Base-by-base conservation (phyloP, 805 yeast genomes). In the Zygoascus tannicola region DNA sequence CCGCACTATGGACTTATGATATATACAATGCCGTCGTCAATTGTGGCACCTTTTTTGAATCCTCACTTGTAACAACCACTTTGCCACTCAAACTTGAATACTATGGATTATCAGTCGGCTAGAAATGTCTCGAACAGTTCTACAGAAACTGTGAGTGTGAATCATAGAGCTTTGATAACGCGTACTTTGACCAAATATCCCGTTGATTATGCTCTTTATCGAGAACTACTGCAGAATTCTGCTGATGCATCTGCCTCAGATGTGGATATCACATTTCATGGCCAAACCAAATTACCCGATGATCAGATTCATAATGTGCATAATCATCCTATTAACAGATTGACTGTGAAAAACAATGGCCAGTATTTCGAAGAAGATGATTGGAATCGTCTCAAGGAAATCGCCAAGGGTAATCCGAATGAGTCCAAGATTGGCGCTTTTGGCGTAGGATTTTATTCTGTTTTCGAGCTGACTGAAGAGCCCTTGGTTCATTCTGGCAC, bases 391-490 rank as follows among this genome's bases (percentile, higher is more conserved):
- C 52, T 66, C 19, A 49, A 57, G 15, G 70, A 66, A 39, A 66
- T 66, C 38, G 70, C 70, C 4, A 59, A 63, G 37, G 70, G 70
- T 2, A 66, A 66, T 49, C 70, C 70, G 4, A 66, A 66, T 39
- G 70, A 66, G 44, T 46, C 65, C 14, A 66, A 66, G 41, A 66
- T 66, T 26, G 70, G 70, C 10, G 70, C 70, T 2, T 66, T 66
- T 47, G 70, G 70, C 4, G 70, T 66, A 5, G 70, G 70, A 1
- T 82, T 80, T 56, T 83, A 83, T 60, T 74, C 82, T 2, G 76
- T 83, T 35, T 88, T 82, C 33, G 90, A 84, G 55, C 77, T 83
- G 76, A 81, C 83, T 49, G 87, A 83, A 55, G 86, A 81, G 56
- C 90, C 94, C 2, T 60, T 80, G 54, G 75, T 83, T 21, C 86